These are phyloP conservation scores for Chrysoporthe deuterocubensis DNA, from an alignment of 2,329 filamentous ascomycete species.

Conservation along the genomic window DNA sequence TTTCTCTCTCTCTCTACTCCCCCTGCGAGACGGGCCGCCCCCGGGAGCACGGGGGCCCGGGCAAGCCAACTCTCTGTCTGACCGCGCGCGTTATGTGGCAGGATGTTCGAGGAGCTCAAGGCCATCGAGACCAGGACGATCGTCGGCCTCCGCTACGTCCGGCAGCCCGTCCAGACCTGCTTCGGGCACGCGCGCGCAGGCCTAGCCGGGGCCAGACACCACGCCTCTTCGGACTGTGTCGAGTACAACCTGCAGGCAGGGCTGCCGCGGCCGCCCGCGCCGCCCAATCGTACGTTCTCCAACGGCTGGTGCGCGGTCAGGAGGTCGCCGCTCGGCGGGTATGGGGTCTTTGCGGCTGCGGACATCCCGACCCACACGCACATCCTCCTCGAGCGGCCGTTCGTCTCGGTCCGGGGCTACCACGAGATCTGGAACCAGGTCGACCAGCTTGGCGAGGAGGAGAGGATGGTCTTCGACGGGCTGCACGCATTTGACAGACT, in stretches of 20 bases:
- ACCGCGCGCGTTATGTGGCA: not conserved
- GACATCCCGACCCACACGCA: slow-evolving; percentile 43
- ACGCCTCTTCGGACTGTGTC: too few relatives aligned
- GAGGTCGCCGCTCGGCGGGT: slow-evolving; percentile 47
- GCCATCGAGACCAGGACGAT: slow-evolving; percentile 5
- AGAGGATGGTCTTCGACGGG: slow-evolving; percentile 40
- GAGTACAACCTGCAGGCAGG: too few relatives aligned
- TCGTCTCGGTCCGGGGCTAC: slow-evolving; percentile 40
- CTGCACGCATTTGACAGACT: slow-evolving; percentile 42
- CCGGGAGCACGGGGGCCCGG: too few relatives aligned
- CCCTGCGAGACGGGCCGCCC: too few relatives aligned
- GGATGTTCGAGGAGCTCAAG: not conserved
- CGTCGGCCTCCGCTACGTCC: not conserved
- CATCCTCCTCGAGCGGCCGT: slow-evolving; percentile 50
- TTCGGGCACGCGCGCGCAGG: not conserved
- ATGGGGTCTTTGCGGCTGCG: slow-evolving; percentile 50
- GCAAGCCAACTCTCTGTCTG: too few relatives aligned
- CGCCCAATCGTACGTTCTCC: slow-evolving; percentile 33
- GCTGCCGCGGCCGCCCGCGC: not conserved
- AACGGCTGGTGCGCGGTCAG: slow-evolving; percentile 49
- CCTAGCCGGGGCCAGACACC: too few relatives aligned
- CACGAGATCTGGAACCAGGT: slow-evolving; percentile 41
- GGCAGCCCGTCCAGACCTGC: slow-evolving; percentile 17
- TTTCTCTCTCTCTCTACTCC: too few relatives aligned
- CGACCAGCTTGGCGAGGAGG: slow-evolving; percentile 36